Evolutionary conservation across 78 protist species (phyloP).

Genomic region (Emiliania huxleyi): DNA sequence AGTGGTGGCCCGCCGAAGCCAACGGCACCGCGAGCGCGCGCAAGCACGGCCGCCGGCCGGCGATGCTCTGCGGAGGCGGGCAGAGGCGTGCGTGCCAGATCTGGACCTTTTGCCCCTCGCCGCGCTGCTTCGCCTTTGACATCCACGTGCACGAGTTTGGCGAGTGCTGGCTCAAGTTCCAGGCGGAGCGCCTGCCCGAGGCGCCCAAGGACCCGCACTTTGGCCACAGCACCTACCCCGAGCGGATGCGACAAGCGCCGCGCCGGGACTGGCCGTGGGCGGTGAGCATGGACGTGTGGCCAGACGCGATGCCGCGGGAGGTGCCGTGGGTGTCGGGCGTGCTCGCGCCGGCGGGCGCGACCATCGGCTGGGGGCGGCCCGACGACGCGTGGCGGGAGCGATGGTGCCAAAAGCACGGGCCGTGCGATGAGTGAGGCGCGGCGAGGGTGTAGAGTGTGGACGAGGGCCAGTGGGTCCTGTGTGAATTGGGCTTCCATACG

Average conservation of each 20-base stretch:
- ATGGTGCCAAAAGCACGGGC: neutral
- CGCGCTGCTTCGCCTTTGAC: neutral
- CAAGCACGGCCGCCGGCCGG: too few relatives aligned
- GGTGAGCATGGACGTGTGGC: neutral
- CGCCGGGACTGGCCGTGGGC: neutral
- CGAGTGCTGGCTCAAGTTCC: slow-evolving; percentile 10
- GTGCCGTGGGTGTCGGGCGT: slow-evolving; percentile 1
- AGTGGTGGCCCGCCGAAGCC: too few relatives aligned
- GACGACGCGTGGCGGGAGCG: neutral
- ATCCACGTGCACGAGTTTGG: neutral
- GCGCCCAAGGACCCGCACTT: neutral
- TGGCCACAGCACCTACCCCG: neutral
- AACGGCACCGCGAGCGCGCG: too few relatives aligned
- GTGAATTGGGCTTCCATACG: too few relatives aligned
- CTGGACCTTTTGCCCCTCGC: neutral
- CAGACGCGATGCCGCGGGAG: too few relatives aligned
- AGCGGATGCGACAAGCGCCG: neutral
- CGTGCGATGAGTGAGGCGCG: too few relatives aligned
- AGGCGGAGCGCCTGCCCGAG: neutral
- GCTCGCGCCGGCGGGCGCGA: neutral
- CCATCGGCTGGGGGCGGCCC: neutral
- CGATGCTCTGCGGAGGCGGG: too few relatives aligned
- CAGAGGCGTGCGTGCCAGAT: too few relatives aligned
- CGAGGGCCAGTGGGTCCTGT: too few relatives aligned
- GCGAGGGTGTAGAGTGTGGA: too few relatives aligned